Conservation (phyloP, 176 grass and related monocot genomes). For the Urochloa ruziziensis region DNA sequence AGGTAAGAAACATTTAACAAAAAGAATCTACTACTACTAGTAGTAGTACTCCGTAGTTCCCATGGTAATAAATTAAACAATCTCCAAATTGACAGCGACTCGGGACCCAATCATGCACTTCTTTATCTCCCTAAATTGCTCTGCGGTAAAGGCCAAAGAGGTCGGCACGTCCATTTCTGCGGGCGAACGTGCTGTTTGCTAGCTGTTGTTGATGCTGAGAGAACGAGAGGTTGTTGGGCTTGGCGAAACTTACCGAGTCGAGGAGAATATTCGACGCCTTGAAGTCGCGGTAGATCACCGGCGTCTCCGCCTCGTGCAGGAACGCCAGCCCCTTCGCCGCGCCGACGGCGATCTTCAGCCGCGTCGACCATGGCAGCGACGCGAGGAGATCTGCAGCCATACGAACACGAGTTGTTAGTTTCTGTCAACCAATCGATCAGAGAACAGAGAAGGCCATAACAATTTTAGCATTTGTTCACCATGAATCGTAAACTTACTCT, state of each 20-base stretch:
- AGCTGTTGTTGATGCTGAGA: background rate
- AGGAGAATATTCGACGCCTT: slow-evolving; percentile 79
- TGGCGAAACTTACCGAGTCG: slow-evolving; percentile 43
- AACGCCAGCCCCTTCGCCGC: slow-evolving; percentile 89
- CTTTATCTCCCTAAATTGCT: background rate
- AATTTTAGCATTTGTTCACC: background rate
- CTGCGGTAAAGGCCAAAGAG: background rate
- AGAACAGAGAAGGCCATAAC: no score
- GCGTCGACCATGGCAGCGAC: slow-evolving; percentile 75
- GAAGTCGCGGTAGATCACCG: slow-evolving; percentile 83
- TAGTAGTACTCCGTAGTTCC: no score
- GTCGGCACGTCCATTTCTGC: background rate
- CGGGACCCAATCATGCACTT: background rate
- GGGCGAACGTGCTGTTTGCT: background rate
- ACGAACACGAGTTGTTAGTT: background rate
- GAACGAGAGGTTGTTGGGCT: background rate
- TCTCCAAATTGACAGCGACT: slow-evolving; percentile 9
- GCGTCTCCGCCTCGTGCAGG: slow-evolving; percentile 73
- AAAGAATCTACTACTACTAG: no score
- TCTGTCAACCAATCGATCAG: background rate
- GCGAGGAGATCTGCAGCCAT: slow-evolving; percentile 44
- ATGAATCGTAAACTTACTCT: slow-evolving; percentile 43
- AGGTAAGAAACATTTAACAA: background rate
- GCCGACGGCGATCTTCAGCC: slow-evolving; percentile 88
- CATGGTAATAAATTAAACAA: background rate